Conservation (phyloP, 2,329 filamentous ascomycete genomes). For the Drechslerella dactyloides region DNA sequence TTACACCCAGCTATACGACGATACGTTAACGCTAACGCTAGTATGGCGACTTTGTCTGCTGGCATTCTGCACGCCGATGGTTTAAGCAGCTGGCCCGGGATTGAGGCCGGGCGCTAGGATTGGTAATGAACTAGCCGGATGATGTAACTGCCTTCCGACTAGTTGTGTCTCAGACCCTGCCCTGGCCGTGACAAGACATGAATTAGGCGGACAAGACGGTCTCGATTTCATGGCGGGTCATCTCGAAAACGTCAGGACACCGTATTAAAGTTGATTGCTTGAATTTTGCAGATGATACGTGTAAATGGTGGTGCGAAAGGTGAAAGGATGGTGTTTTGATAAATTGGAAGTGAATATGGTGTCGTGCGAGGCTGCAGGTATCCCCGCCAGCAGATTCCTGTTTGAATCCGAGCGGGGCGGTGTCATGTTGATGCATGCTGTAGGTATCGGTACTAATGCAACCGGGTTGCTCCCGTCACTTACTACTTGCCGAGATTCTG, state of each 20-base stretch:
- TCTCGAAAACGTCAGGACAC: too few relatives aligned
- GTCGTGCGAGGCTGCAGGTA: not conserved
- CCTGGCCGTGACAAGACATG: too few relatives aligned
- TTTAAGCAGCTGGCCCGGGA: conserved; percentile 39
- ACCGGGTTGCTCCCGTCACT: conserved; percentile 45
- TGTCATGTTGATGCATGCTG: not conserved
- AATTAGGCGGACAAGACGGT: not conserved
- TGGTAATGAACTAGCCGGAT: conserved; percentile 23
- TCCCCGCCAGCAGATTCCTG: conserved; percentile 10
- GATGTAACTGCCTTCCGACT: conserved; percentile 51
- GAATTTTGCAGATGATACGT: too few relatives aligned
- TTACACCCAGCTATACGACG: not conserved
- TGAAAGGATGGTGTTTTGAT: too few relatives aligned
- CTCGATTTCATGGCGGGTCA: too few relatives aligned
- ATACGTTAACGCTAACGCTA: not conserved
- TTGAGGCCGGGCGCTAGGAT: conserved; percentile 32
- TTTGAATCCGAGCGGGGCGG: not conserved
- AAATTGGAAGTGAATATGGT: too few relatives aligned
- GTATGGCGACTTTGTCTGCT: conserved; percentile 32
- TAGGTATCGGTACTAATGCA: conserved; percentile 41
- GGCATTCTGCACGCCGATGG: conserved; percentile 43
- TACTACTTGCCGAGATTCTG: conserved; percentile 32
- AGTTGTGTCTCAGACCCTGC: conserved; percentile 49
- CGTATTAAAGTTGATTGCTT: too few relatives aligned
- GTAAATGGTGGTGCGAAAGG: too few relatives aligned